Conservation (phyloP, 495 filamentous ascomycete genomes). For the Tuber umbilicatum region DNA sequence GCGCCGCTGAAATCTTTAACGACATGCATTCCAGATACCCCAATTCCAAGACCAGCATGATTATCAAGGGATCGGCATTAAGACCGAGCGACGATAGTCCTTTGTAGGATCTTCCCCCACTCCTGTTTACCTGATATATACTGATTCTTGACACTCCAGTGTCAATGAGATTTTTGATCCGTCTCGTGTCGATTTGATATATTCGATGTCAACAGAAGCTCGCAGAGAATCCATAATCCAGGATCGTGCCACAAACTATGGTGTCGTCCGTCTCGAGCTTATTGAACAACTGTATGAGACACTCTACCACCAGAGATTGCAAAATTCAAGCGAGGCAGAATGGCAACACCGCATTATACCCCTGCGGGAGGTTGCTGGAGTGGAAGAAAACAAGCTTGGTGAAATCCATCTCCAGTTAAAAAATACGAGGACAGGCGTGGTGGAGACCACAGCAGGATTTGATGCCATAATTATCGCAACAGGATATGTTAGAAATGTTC, state of each 20-base stretch:
- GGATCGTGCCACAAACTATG: slow-evolving; percentile 82
- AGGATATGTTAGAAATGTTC: slow-evolving; percentile 71
- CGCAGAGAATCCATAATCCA: slow-evolving; percentile 57
- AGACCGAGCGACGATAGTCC: slow-evolving; percentile 91
- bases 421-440: slow-evolving; percentile 33
- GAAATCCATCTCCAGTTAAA: slow-evolving; percentile 44
- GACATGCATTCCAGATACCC: slow-evolving; percentile 78
- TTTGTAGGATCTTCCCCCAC: slow-evolving; percentile 59
- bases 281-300: slow-evolving; percentile 79
- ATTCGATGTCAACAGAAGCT: slow-evolving; percentile 54
- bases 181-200: slow-evolving; percentile 67
- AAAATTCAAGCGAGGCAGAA: slow-evolving; percentile 58
- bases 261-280: slow-evolving; percentile 78
- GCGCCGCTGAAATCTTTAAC: slow-evolving; percentile 90
- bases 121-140: background rate
- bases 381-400: slow-evolving; percentile 48
- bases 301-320: slow-evolving; percentile 75
- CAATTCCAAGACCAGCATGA: slow-evolving; percentile 64
- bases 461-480: slow-evolving; percentile 82
- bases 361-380: slow-evolving; percentile 55
- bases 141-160: slow-evolving; percentile 46
- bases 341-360: slow-evolving; percentile 78
- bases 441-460: slow-evolving; percentile 21
- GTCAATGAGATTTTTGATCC: slow-evolving; percentile 97
- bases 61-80: slow-evolving; percentile 72